Base-by-base conservation (phyloP, 2,329 filamentous ascomycete species). In the Colletotrichum acutatum region DNA sequence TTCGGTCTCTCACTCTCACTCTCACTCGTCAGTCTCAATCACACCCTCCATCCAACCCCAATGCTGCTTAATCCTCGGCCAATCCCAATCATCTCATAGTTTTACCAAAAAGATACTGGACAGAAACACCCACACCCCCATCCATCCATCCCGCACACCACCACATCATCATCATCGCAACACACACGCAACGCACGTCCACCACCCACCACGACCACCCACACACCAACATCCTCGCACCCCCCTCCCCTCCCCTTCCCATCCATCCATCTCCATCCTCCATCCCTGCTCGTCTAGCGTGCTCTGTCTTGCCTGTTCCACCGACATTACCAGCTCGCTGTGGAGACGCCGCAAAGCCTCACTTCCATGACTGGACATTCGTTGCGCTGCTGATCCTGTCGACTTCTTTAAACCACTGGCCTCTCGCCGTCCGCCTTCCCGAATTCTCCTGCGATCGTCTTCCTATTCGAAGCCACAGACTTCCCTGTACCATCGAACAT, bases 261-360 rank as follows among this genome's bases (percentile, higher is more conserved):
- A 62, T 53, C 66, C 58, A n/a, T 42, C 12, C 37, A 42, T 42
- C 37, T 42, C 37, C 37, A 42, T 49, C 42, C 42, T 49, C 42
- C 46, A 60, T 67, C 70, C 70, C 60, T 70, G 60, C 64, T 49
- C 69, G 28, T 72, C 64, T 72, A 69, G 72, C 65, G 72, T 72
- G 62, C 69, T 68, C 69, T 74, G 69, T 74, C 72, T 72, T 70
- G 66, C 59, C 70, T 69, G 70, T 74, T 58, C 71, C 70, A 74
- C 73, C 73, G 73, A 74, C 71, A 74, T 74, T 74, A 74, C 73
- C 66, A 73, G 73, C 70, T 69, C 58, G 58, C 53, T 42, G 73
- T 74, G 73, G 72, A 63, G 70, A 73, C 66, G 56, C 54, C 63
- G 71, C 74, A 76, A 74, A 76, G 74, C 74, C 74, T 76, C 74